phyloP scores from a whole-genome alignment of 2,329 filamentous ascomycete species.

The Chalaropsis thielavioides region DNA sequence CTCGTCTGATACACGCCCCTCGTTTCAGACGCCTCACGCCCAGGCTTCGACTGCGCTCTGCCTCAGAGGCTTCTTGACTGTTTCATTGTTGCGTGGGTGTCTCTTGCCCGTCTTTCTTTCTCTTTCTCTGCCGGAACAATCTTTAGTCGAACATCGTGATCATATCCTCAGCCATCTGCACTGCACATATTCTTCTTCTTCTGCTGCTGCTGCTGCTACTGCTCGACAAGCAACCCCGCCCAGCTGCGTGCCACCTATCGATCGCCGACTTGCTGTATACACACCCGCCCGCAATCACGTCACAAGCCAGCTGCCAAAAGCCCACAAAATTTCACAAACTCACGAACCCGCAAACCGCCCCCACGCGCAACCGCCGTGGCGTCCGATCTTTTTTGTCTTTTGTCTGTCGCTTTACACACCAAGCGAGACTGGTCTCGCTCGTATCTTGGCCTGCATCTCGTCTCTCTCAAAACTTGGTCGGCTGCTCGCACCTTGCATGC shows the following conservation, averaged over 20 bases:
- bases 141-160: neutral
- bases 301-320: neutral
- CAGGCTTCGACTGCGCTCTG: neutral
- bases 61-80: neutral
- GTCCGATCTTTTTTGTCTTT: neutral
- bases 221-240: neutral
- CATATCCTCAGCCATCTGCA: too few species aligned
- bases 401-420: neutral
- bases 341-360: too few species aligned
- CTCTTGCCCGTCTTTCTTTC: neutral
- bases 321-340: too few species aligned
- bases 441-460: neutral
- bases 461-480: neutral
- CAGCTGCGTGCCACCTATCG: too few species aligned
- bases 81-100: neutral
- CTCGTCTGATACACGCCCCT: constrained; percentile 3
- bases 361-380: neutral
- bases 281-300: neutral
- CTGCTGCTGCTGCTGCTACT: too few species aligned
- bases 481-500: neutral
- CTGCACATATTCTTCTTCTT: neutral
- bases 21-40: neutral
- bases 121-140: neutral
- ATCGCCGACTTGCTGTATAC: neutral
- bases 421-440: constrained; percentile 5